Evolutionary conservation across 345 rosid genomes (phyloP), one percentile per base, ranked within the genome.

Genomic region (Eucalyptus curtisii): DNA sequence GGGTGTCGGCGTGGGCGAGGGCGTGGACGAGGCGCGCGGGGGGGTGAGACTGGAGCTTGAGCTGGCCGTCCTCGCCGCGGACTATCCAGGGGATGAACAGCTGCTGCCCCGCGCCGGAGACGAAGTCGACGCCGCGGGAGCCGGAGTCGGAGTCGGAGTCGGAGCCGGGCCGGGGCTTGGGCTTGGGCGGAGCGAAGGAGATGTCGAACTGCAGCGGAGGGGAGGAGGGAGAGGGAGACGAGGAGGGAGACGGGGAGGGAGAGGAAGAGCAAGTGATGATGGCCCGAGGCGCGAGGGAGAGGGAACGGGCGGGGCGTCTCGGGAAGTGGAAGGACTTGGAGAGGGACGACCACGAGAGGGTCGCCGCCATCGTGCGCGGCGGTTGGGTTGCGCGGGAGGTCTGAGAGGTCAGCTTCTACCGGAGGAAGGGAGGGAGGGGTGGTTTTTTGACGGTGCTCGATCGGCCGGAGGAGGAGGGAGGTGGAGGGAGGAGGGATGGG

Each of bases 31-130:
- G 92, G 44, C 90, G 89, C 11, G 94, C 92, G 3, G 98, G 98
- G 27, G 99, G 98, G 50, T 95, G 94, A 27, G 94, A 88, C 88
- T 94, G 99, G 87, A 97, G 93, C 91, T 92, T 92, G 86, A 96
- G 95, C 37, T 93, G 94, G 7, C 99, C 99, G 88, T 96, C 98
- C 86, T 95, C 99, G 30, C 98, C 97, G 57, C 99, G 99, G 66
- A 95, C 94, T 59, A 96, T 96, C 98, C 98, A 98, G 50, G 99
- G 99, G 90, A 97, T 94, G 95, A 92, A 91, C 9, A 95, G 91
- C 92, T 96, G 97, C 89, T 91, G 94, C 20, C 88, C 89, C 17
- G 40, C 68, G 40, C 66, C 48, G 84, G 87, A 66, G 79, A 44
- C 86, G 87, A 57, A 85, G 50, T 27, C 86, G 45, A 89, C 82